Base-by-base conservation (phyloP, 108 stramenopile genomes). In the Fragilariopsis cylindrus region DNA sequence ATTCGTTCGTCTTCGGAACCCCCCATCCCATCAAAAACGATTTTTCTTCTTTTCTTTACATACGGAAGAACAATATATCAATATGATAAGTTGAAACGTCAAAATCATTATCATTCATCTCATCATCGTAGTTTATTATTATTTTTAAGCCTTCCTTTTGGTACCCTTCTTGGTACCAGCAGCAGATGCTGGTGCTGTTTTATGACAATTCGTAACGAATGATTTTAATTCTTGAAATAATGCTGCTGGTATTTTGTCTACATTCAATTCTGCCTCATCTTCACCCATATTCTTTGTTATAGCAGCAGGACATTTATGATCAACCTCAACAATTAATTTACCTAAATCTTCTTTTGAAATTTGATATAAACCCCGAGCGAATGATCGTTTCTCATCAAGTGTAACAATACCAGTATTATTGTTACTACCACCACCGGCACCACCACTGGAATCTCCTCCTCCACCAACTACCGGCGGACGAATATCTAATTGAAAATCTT, bases 261-360 rank as follows among this genome's bases (percentile, higher is more conserved):
- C 85, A 80, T 98, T 98, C 58, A 98, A 75, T 79, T 98, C 96
- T 40, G 96, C 88, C 82, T 97, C 95, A 81, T 95, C 96, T 79
- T 96, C 92, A 6, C 84, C 82, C 47, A 82, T 73, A 77, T 92
- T 95, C 79, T 95, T 94, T 47, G 77, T 77, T 55, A 98, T 62
- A 9, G 96, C 95, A 49, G 82, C 78, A 45, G 96, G 98, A 82
- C 93, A 96, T 70, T 89, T 93, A 21, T 78, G 75, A 73, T 98
- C 96, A 42, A 98, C 79, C 74, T 95, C 93, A 16, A 91, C 88
- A 41, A 98, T 87, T 52, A 97, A 79, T 55, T 84, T 82, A 41
- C 96, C 96, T 21, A 98, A 75, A 69, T 97, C 92, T 73, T 97
- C 96, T 73, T 96, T 97, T 41, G 82, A 60, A 57, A 97, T 83